Conservation (phyloP, 2,329 filamentous ascomycete genomes). For the Penicillium freii region DNA sequence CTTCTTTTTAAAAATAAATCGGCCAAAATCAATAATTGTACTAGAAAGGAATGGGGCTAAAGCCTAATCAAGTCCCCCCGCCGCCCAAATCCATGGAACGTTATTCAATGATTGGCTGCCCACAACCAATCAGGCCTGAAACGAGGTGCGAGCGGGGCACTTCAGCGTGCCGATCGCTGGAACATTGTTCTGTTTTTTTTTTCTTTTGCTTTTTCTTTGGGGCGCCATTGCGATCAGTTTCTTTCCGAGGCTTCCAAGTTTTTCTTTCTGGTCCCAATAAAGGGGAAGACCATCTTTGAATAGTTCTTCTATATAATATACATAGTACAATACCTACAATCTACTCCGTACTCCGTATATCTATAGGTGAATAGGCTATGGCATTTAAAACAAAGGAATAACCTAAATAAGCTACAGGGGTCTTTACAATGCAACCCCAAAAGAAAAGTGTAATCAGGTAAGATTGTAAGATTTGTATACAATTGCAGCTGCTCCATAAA, state of each 20-base stretch:
- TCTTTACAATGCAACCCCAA: constrained; percentile 1
- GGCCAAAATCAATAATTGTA: constrained; percentile 1
- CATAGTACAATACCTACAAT: neutral
- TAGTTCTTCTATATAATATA: neutral
- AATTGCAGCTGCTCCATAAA: constrained; percentile 5
- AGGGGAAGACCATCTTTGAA: neutral
- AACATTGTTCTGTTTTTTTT: constrained; percentile 6
- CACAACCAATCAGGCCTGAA: constrained; percentile 5
- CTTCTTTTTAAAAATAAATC: neutral
- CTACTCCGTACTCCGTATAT: neutral
- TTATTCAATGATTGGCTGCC: constrained; percentile 1
- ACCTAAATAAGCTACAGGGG: constrained; percentile 1
- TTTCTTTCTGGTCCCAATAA: neutral
- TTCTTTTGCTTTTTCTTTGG: neutral
- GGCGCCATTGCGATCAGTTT: neutral
- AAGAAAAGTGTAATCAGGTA: neutral
- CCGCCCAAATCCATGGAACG: constrained; percentile 4
- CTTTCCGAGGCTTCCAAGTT: neutral
- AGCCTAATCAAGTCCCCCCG: constrained; percentile 1
- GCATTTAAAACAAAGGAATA: neutral
- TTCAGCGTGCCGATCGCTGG: constrained; percentile 9
- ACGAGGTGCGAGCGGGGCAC: constrained; percentile 4
- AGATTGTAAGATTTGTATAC: constrained; percentile 5
- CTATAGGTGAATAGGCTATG: neutral
- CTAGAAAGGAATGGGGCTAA: constrained; percentile 1